Evolutionary conservation across 441 rosid species (phyloP).

Genomic region (Eutrema salsugineum): DNA sequence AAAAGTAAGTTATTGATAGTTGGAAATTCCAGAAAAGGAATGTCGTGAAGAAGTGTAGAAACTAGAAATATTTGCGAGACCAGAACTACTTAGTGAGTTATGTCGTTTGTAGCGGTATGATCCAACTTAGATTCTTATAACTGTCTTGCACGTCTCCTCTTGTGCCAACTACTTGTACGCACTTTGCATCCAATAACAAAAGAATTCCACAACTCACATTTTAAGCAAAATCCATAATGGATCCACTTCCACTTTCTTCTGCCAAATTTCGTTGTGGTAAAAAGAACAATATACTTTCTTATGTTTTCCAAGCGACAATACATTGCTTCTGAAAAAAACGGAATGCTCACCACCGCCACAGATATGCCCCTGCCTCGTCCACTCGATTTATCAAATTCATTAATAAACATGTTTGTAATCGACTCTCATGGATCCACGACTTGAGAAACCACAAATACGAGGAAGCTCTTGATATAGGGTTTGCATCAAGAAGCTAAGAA

Average conservation of each 20-base stretch:
- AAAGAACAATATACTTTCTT: background rate
- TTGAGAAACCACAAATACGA: too few species aligned
- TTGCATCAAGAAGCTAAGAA: too few species aligned
- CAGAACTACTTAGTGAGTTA: background rate
- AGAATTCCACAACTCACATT: background rate
- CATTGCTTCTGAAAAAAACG: too few species aligned
- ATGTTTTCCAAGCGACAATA: too few species aligned
- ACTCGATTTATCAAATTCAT: too few species aligned
- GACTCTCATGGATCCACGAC: too few species aligned
- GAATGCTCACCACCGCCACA: too few species aligned
- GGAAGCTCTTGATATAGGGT: too few species aligned
- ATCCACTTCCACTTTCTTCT: background rate
- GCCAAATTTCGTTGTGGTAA: background rate
- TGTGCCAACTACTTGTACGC: background rate
- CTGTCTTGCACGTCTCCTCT: conserved; percentile 13
- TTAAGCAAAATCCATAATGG: background rate
- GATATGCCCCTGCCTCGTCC: too few species aligned
- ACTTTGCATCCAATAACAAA: background rate
- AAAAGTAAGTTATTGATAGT: background rate
- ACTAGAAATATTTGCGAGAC: background rate
- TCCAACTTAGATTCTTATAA: conserved; percentile 1
- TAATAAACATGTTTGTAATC: too few species aligned
- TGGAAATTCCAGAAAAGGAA: conserved; percentile 4
- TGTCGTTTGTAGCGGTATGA: background rate
- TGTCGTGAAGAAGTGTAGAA: background rate